phyloP scores from a whole-genome alignment of 768 basidiomycete genomes.

The Xerocomellus chrysenteron region DNA sequence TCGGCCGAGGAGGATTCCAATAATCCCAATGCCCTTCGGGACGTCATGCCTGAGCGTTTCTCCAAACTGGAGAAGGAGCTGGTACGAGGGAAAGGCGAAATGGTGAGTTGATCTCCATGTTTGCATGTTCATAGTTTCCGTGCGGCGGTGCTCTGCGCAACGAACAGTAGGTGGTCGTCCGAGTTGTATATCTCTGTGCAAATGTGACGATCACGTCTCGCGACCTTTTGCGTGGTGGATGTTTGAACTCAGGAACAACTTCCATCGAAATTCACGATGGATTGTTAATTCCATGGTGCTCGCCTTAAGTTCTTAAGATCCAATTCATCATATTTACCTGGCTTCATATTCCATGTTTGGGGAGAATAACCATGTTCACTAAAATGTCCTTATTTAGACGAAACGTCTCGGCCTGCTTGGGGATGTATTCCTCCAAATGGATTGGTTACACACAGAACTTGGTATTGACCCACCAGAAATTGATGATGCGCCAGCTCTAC shows the following conservation, averaged over 20 bases:
- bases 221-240: background rate
- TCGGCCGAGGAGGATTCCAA: constrained; percentile 43
- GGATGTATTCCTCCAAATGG: constrained; percentile 67
- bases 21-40: constrained; percentile 46
- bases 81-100: constrained; percentile 81
- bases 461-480: constrained; percentile 64
- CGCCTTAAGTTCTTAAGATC: background rate
- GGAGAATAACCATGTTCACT: background rate
- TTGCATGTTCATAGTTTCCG: background rate
- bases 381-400: constrained; percentile 39
- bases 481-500: constrained; percentile 40
- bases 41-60: constrained; percentile 82
- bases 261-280: background rate
- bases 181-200: background rate
- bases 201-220: background rate
- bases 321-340: background rate
- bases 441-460: constrained; percentile 81
- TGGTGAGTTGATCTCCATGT: constrained; percentile 48
- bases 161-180: background rate
- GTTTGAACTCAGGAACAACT: background rate
- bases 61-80: constrained; percentile 81
- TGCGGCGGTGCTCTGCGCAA: background rate
- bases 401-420: constrained; percentile 69
- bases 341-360: background rate
- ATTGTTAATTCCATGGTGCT: background rate